Evolutionary conservation across 768 basidiomycete genomes (phyloP), one percentile per base, ranked within the genome.

Genomic region (Podaxis sp.): DNA sequence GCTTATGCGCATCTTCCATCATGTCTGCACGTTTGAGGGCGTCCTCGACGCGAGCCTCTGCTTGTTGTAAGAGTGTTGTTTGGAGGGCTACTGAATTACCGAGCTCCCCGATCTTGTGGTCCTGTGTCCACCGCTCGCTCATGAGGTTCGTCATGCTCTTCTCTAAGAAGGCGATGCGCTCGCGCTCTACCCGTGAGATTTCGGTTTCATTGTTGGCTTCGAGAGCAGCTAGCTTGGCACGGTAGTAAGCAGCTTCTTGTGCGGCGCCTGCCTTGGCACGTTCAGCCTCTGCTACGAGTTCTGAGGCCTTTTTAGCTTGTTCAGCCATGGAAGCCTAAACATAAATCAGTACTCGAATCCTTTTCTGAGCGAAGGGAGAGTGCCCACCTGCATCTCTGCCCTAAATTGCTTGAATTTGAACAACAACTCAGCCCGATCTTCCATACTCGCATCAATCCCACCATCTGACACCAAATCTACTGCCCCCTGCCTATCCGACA

Each of bases 221-320:
- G 54, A 93, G 74, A 0, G 96, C 94, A 2, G 87, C 82, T n/a
- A 96, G 77, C 74, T 98, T 98, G 50, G 95, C 92, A 53, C 95
- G 92, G 71, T 95, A 97, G 76, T 90, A 98, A 0, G 95, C 93
- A 2, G 95, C 91, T 73, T 99, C 97, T 72, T 98, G 93, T 6
- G 91, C 74, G 1, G 97, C 97, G 46, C 84, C 87, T 5, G 80
- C 72, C 63, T 89, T 88, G 63, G 86, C 74, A 54, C 90, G 84
- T 64, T 95, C 93, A 0, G 91, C 89, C 55, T 93, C 90, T 3
- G 84, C 79, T 9, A 97, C 72, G 42, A 86, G 87, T 46, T 91
- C 88, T 2, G 94, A 93, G 2, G 88, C 84, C 55, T 81, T 80
- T 48, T 81, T 85, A 1, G 91, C 90, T 72, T 96, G 93, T 55